A percentile compares a stretch with the other conserved stretches of the same genome.
phyloP scores from a whole-genome alignment of 164 flowering plant species.

The Dillenia turbinata region DNA sequence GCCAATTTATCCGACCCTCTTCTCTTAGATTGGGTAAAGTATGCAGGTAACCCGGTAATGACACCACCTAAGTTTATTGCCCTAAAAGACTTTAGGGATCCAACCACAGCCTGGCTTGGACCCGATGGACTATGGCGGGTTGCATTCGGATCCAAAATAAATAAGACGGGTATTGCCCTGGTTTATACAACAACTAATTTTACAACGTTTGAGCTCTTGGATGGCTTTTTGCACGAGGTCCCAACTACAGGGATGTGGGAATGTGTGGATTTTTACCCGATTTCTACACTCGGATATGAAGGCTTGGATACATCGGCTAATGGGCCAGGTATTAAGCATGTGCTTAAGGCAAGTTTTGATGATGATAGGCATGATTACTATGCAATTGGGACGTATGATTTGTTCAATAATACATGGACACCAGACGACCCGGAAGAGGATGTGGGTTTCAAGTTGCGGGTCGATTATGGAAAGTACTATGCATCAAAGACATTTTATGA shows the following conservation, averaged over 20 bases:
- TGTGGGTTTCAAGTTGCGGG: conserved; percentile 47
- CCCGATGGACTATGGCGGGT: conserved; percentile 48
- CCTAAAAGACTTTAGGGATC: conserved; percentile 42
- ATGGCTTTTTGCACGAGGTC: conserved; percentile 34
- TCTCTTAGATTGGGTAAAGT: conserved; percentile 53
- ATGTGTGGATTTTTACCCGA: conserved; percentile 58
- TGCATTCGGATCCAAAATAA: conserved; percentile 37
- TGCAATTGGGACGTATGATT: conserved; percentile 42
- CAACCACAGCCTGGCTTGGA: conserved; percentile 50
- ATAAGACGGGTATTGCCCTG: conserved; percentile 32
- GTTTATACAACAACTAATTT: conserved; percentile 40
- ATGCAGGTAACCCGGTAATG: conserved; percentile 45
- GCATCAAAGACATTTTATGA: conserved; percentile 58
- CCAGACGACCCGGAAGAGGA: conserved; percentile 49
- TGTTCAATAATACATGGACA: conserved; percentile 28
- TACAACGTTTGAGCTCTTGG: conserved; percentile 22
- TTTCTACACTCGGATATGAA: conserved; percentile 17
- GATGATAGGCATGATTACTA: conserved; percentile 40
- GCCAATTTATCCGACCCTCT: conserved; percentile 55
- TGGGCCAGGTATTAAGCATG: conserved; percentile 49
- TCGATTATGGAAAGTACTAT: conserved; percentile 49
- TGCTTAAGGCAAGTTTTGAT: conserved; percentile 51
- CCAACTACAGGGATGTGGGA: conserved; percentile 71
- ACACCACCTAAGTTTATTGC: conserved; percentile 38
- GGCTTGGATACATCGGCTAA: conserved; percentile 46